Conservation (phyloP, 106 monocot genomes). For the Dioscorea dumetorum region DNA sequence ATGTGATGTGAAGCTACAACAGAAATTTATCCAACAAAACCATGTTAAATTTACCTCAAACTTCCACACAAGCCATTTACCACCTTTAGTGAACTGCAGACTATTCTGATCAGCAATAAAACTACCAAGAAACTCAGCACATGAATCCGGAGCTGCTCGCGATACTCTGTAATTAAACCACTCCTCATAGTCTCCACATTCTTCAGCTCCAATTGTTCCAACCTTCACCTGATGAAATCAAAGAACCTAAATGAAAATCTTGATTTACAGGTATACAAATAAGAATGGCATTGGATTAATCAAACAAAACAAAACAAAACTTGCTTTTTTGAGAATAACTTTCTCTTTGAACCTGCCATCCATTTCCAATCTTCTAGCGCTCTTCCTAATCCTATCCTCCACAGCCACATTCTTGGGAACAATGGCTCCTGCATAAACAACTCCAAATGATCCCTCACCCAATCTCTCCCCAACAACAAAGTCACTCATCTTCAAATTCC, state of each 20-base stretch:
- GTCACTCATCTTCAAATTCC: slow-evolving; percentile 72
- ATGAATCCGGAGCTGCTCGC: slow-evolving; percentile 80
- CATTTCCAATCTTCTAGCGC: slow-evolving; percentile 21
- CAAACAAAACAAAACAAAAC: background rate
- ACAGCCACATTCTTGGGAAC: slow-evolving; percentile 44
- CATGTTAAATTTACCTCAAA: slow-evolving; percentile 58
- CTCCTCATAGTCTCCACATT: slow-evolving; percentile 91
- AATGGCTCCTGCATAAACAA: slow-evolving; percentile 75
- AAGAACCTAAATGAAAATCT: background rate
- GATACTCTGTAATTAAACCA: slow-evolving; percentile 96
- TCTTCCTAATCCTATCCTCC: slow-evolving; percentile 43
- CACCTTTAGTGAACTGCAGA: slow-evolving; percentile 79
- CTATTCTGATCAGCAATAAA: slow-evolving; percentile 73
- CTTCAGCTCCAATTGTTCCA: slow-evolving; percentile 69
- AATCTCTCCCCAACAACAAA: slow-evolving; percentile 74
- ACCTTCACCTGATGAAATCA: slow-evolving; percentile 60
- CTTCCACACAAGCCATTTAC: slow-evolving; percentile 98
- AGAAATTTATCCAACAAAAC: too few relatives aligned
- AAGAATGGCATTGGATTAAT: background rate
- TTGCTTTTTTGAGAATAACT: slow-evolving; percentile 86
- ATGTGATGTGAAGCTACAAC: too few relatives aligned
- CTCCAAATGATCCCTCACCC: slow-evolving; percentile 89
- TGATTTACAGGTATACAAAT: background rate
- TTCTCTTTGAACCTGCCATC: slow-evolving; percentile 70
- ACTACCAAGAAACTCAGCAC: slow-evolving; percentile 86